phyloP scores from a whole-genome alignment of 2,329 filamentous ascomycete genomes.

The Fusarium pilosicola region DNA sequence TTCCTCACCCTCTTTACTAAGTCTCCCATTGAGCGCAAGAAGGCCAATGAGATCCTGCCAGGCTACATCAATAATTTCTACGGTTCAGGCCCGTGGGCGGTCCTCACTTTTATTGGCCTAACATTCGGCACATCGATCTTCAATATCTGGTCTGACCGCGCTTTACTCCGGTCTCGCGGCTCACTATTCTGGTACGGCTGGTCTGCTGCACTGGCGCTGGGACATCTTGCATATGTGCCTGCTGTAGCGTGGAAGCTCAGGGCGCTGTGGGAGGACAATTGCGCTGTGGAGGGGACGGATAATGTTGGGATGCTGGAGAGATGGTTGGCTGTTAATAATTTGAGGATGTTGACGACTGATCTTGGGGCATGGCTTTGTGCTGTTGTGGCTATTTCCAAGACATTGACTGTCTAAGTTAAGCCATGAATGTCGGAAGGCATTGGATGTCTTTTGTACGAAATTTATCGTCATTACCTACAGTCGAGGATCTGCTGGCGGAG shows the following conservation, averaged over 20 bases:
- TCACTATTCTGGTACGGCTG: slow-evolving; percentile 48
- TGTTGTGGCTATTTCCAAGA: slow-evolving; percentile 45
- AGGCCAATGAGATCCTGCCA: slow-evolving; percentile 52
- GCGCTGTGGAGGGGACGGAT: slow-evolving; percentile 32
- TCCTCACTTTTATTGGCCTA: slow-evolving; percentile 48
- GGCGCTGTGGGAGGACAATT: slow-evolving; percentile 43
- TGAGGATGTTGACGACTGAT: slow-evolving; percentile 49
- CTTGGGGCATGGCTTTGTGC: slow-evolving; percentile 49
- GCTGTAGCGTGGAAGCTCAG: slow-evolving; percentile 47
- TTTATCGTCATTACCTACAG: background rate
- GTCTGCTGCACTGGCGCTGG: slow-evolving; percentile 45
- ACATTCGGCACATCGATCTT: slow-evolving; percentile 48
- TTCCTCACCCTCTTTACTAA: slow-evolving; percentile 53
- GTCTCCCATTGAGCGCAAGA: slow-evolving; percentile 40
- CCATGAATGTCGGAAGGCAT: background rate
- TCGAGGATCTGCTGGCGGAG: background rate
- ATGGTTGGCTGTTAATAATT: slow-evolving; percentile 48
- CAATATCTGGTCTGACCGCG: slow-evolving; percentile 39
- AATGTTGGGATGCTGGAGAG: slow-evolving; percentile 46
- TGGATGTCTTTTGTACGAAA: background rate
- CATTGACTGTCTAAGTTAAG: slow-evolving; percentile 26
- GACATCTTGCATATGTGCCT: slow-evolving; percentile 50
- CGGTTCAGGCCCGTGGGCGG: slow-evolving; percentile 46
- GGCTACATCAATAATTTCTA: slow-evolving; percentile 57
- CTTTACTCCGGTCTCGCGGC: slow-evolving; percentile 38